Conservation (phyloP, 1,139 yeast species). For the Blastobotrys serpentis region DNA sequence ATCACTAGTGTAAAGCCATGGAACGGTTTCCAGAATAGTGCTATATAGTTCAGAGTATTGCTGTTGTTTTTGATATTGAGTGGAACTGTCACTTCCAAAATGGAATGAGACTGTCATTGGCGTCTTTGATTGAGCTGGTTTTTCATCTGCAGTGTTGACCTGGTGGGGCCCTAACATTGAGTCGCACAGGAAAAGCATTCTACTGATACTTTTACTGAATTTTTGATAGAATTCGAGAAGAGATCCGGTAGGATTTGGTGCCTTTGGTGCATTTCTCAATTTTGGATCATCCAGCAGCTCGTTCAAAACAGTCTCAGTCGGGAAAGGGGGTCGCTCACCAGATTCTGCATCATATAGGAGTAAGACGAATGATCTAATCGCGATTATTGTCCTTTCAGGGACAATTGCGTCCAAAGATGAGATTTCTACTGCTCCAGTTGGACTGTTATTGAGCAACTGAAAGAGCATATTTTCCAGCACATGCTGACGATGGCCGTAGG, state of each 20-base stretch:
- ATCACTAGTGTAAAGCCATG: slow-evolving; percentile 62
- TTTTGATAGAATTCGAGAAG: slow-evolving; percentile 59
- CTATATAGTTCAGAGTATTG: slow-evolving; percentile 64
- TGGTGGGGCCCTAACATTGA: slow-evolving; percentile 35
- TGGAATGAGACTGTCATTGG: slow-evolving; percentile 48
- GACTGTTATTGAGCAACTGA: slow-evolving; percentile 43
- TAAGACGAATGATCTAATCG: slow-evolving; percentile 67
- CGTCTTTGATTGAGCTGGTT: slow-evolving; percentile 32
- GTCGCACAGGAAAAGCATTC: slow-evolving; percentile 60
- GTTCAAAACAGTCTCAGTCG: slow-evolving; percentile 43
- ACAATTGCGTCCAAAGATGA: slow-evolving; percentile 55
- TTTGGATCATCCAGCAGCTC: slow-evolving; percentile 15
- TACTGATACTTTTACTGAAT: slow-evolving; percentile 62
- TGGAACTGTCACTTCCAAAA: slow-evolving; percentile 46
- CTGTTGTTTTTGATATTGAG: slow-evolving; percentile 32
- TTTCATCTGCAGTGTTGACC: slow-evolving; percentile 26
- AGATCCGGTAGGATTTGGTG: slow-evolving; percentile 27
- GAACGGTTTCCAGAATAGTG: slow-evolving; percentile 63
- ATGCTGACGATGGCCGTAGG: slow-evolving; percentile 75
- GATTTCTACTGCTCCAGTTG: slow-evolving; percentile 50
- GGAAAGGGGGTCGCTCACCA: slow-evolving; percentile 69
- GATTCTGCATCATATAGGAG: slow-evolving; percentile 61
- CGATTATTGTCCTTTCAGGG: slow-evolving; percentile 70
- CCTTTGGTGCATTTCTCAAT: slow-evolving; percentile 18
- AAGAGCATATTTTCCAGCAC: slow-evolving; percentile 73